These are phyloP conservation scores for Lachnellula hyalina DNA, from an alignment of 2,329 filamentous ascomycete genomes.

Conservation along the genomic window DNA sequence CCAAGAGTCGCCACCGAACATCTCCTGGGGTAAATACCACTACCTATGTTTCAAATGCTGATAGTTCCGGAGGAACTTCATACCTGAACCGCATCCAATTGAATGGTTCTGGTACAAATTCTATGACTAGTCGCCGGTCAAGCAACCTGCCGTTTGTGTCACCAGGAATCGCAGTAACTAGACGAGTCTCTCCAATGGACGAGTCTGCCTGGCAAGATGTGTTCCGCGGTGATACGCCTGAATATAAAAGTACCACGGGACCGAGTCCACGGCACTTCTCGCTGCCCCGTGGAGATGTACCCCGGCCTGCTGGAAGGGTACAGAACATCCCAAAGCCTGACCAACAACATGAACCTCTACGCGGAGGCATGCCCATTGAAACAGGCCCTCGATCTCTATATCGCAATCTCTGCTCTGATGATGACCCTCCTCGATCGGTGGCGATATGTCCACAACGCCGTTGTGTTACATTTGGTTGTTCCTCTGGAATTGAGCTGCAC, in stretches of 20 bases:
- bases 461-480: slow-evolving; percentile 61
- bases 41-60: not conserved
- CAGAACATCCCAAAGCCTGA: slow-evolving; percentile 8
- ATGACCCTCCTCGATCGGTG: slow-evolving; percentile 60
- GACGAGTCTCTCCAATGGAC: slow-evolving; percentile 5
- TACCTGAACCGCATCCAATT: slow-evolving; percentile 23
- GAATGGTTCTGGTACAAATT: slow-evolving; percentile 19
- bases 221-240: slow-evolving; percentile 10
- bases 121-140: slow-evolving; percentile 2
- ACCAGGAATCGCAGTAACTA: slow-evolving; percentile 21
- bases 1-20: not conserved
- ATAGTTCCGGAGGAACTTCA: slow-evolving; percentile 3
- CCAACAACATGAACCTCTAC: not conserved
- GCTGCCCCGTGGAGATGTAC: slow-evolving; percentile 3
- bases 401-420: slow-evolving; percentile 50
- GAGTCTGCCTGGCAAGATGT: slow-evolving; percentile 16
- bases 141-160: slow-evolving; percentile 19
- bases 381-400: slow-evolving; percentile 32
- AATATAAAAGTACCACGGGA: slow-evolving; percentile 1
- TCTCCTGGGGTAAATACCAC: not conserved
- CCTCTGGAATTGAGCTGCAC: slow-evolving; percentile 57
- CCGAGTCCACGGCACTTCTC: slow-evolving; percentile 11
- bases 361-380: slow-evolving; percentile 27
- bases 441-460: slow-evolving; percentile 59
- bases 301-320: slow-evolving; percentile 2